Evolutionary conservation across 352 stramenopile genomes (phyloP), one percentile per base, ranked within the genome.

Genomic region (Pythium sp.): DNA sequence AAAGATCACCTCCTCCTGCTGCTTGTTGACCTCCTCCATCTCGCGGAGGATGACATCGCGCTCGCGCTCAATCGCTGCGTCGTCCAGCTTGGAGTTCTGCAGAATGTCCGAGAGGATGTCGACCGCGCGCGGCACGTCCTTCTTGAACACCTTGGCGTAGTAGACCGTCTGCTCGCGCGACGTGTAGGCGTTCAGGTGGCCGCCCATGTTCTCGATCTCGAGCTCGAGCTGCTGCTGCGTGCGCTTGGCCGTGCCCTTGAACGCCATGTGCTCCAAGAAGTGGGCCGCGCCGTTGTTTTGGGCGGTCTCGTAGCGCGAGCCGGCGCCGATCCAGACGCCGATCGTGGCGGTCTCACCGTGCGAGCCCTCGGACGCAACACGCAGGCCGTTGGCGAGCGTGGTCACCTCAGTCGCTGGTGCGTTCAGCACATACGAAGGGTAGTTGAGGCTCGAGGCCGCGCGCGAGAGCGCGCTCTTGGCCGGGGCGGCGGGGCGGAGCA

Each of bases 181-280:
- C 62, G 98, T 99, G 84, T 99, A 99, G 7, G 98, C 98, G 79
- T 99, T 98, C 56, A 99, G 84, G 88, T 99, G 98, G 71, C 96
- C 98, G 67, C 98, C 98, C 96, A 99, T 99, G 87, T 99, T 99
- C 89, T 99, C 98, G 73, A 99, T 99, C 81, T 99, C 94, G 56
- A 99, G 86, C 86, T 99, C 98, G n/a, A 99, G 88, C 76, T 98
- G 84, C 76, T 98, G 93, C 85, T 99, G 97, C 55, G 93, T 99
- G 66, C 98, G 87, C 72, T 97, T 97, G 38, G 77, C 77, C 41
- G 98, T 99, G 73, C 98, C 98, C 85, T 99, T 99, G 88, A 99
- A 99, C 55, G 97, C 95, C 96, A 99, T 99, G 88, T 99, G 98
- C 89, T 99, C 98, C 63, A 99, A 70, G 76, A 99, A 99, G 83